Evolutionary conservation across 2,329 filamentous ascomycete genomes (phyloP).

Genomic region (Mollisia scopiformis): DNA sequence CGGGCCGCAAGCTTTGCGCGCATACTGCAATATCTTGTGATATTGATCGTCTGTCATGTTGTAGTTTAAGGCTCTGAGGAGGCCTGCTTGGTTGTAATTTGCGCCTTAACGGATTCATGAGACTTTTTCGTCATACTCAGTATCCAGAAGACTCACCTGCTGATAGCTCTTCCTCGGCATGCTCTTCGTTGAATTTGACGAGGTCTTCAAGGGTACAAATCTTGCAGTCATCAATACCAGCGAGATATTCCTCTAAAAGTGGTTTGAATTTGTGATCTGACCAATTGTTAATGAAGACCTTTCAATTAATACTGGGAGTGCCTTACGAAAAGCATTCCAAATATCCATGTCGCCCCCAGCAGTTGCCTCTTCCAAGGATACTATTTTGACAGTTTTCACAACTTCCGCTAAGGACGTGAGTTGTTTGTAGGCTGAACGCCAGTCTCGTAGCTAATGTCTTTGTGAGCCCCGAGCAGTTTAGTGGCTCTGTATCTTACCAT

Average conservation of each 20-base stretch:
- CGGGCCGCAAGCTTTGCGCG: background rate
- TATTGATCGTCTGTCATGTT: background rate
- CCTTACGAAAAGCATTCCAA: background rate
- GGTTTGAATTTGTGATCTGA: background rate
- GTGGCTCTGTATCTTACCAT: conserved; percentile 3
- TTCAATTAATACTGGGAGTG: too few relatives aligned
- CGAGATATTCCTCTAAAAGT: background rate
- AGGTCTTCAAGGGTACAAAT: background rate
- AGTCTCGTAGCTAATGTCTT: background rate
- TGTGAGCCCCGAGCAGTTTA: background rate
- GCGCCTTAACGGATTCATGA: too few relatives aligned
- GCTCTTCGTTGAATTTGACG: conserved; percentile 5
- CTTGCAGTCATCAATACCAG: background rate
- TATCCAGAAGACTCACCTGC: background rate
- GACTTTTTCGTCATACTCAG: too few relatives aligned
- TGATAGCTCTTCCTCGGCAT: conserved; percentile 1
- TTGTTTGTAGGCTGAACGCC: too few relatives aligned
- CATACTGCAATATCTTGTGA: background rate
- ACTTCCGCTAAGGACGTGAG: background rate
- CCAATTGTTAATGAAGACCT: too few relatives aligned
- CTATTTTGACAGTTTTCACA: background rate
- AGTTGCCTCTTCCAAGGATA: background rate
- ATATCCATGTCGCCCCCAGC: background rate
- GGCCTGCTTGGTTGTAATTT: background rate
- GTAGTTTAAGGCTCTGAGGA: background rate